Evolutionary conservation across 208 protist species (phyloP).

Genomic region (Trypanosomatidae sp.): DNA sequence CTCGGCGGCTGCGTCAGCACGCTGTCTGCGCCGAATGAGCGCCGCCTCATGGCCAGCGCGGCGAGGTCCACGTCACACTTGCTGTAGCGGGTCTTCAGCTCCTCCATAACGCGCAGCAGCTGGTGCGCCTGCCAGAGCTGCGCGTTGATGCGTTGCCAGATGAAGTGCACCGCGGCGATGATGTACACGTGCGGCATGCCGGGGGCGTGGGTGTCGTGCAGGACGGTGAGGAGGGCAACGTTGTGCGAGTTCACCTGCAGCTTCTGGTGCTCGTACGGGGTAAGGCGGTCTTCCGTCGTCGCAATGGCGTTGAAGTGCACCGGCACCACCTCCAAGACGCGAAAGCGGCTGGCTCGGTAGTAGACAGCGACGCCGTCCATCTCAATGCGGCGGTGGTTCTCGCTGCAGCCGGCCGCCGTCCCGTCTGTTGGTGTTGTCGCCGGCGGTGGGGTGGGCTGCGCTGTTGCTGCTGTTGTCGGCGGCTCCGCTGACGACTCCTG

Average conservation of each 20-base stretch:
- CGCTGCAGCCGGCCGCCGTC: neutral
- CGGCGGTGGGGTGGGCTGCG: neutral
- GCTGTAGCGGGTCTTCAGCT: slow-evolving; percentile 61
- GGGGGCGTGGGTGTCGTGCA: slow-evolving; percentile 47
- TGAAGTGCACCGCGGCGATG: slow-evolving; percentile 70
- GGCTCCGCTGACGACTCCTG: neutral
- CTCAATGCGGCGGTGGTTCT: slow-evolving; percentile 43
- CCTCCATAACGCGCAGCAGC: slow-evolving; percentile 53
- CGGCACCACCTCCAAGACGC: slow-evolving; percentile 53
- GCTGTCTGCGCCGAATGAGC: slow-evolving; percentile 4
- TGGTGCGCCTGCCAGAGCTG: slow-evolving; percentile 84
- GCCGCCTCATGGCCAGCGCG: neutral
- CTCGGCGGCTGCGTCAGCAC: slow-evolving; percentile 10
- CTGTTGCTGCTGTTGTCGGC: neutral
- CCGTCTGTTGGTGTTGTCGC: neutral
- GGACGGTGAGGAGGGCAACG: slow-evolving; percentile 70
- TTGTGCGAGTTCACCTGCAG: slow-evolving; percentile 81
- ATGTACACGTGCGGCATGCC: slow-evolving; percentile 55
- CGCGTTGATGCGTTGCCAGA: slow-evolving; percentile 77
- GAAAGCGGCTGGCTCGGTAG: slow-evolving; percentile 64
- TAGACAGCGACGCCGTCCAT: slow-evolving; percentile 87
- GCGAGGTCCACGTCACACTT: slow-evolving; percentile 12
- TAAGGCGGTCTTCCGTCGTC: slow-evolving; percentile 44
- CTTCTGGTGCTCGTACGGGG: slow-evolving; percentile 55
- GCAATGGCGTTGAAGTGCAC: slow-evolving; percentile 78